Evolutionary conservation across 164 flowering plant genomes (phyloP).

Genomic region (Platanus orientalis): DNA sequence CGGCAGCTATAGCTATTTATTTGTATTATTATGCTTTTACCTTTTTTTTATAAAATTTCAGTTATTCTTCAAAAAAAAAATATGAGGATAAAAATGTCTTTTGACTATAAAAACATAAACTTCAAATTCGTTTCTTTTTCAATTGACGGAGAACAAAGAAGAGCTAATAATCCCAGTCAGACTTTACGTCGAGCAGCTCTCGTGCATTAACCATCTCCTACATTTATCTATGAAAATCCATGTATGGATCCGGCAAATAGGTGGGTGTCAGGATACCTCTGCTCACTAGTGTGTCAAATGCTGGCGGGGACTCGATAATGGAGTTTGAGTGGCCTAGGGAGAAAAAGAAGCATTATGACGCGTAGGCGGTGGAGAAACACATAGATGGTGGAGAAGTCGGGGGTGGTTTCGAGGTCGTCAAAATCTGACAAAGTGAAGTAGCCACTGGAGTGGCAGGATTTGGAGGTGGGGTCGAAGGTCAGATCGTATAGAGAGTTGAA

Average conservation of each 20-base stretch:
- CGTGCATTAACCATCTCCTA: slow-evolving; percentile 87
- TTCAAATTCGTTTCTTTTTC: no score
- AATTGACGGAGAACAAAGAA: no score
- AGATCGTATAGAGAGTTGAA: slow-evolving; percentile 45
- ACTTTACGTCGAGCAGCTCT: slow-evolving; percentile 19
- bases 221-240: slow-evolving; percentile 83
- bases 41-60: no score
- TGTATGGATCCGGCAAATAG: slow-evolving; percentile 49
- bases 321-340: slow-evolving; percentile 81
- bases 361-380: no score
- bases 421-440: slow-evolving; percentile 14
- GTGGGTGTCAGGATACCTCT: slow-evolving; percentile 51
- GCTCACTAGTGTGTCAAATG: slow-evolving; percentile 7
- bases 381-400: slow-evolving; percentile 57
- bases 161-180: slow-evolving; percentile 53
- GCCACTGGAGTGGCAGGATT: slow-evolving; percentile 11
- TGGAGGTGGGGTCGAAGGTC: slow-evolving; percentile 21
- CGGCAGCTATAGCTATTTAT: no score
- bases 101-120: no score
- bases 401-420: slow-evolving; percentile 21
- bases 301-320: slow-evolving; percentile 39
- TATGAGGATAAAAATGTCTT: no score
- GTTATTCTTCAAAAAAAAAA: no score
- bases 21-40: no score
- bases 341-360: slow-evolving; percentile 83